Evolutionary conservation across 1,284 basidiomycete genomes (phyloP), one percentile per base, ranked within the genome.

Genomic region (Cutaneotrichosporon cyanovorans): DNA sequence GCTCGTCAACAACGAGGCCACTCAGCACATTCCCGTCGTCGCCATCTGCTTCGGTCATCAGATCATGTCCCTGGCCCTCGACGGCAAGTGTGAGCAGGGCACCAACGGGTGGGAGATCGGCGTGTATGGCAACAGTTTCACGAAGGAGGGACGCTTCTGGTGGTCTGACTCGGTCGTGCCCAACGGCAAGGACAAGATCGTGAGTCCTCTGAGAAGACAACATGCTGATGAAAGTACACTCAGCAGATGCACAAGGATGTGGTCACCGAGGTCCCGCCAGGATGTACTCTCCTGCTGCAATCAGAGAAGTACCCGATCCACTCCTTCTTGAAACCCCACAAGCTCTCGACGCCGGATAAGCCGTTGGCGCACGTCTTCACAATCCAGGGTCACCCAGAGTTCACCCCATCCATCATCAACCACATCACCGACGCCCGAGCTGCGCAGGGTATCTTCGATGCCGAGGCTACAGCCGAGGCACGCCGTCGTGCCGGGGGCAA

Each of bases 31-130:
- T 50, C 62, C 62, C 36, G 50, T 71, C 19, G 51, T 72, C 20
- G 70, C 67, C 2, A 72, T 78, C 45, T 77, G 77, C 56, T 78
- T 75, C 44, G 77, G 77, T 0, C 75, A 76, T 46, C 76, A 78
- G 61, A 71, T 77, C 47, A 61, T 77, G 28, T 68, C 75, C 2
- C 55, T 75, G 1, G 76, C 76, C 0, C 71, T 76, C 38, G 77
- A 75, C 3, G 71, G 68, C 1, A 46, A 56, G 22, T 73, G 74
- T 15, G 64, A 59, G 20, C 52, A 59, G 35, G 76, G 76, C 42
- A 50, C 59, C 1, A 65, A 72, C 30, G 76, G 76, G 9, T 77
- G 76, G 74, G 77, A 78, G 59, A 61, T 76, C 8, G 74, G 74
- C 1, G 71, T 74, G n/a, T 68, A 72, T 44, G 61, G 55, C 5